Percentiles rank a stretch among this genome's conserved stretches.
Evolutionary conservation across 2,329 filamentous ascomycete species (phyloP).

Genomic region (Trichoderma semiorbis): DNA sequence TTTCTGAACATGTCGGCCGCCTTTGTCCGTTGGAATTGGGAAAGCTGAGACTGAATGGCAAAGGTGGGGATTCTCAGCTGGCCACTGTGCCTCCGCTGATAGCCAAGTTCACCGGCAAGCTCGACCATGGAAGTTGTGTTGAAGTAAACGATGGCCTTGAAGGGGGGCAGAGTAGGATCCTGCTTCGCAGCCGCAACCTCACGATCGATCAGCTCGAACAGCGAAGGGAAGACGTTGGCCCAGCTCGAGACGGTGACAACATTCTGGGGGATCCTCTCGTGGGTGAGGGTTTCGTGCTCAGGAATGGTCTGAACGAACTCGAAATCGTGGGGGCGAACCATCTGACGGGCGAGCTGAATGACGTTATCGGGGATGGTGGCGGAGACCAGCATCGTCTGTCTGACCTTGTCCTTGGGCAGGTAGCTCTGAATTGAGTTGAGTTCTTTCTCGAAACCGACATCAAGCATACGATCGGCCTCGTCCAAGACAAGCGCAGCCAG

Average conservation of each 20-base stretch:
- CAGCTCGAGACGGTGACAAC: slow-evolving; percentile 64
- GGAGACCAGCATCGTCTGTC: slow-evolving; percentile 93
- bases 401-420: slow-evolving; percentile 59
- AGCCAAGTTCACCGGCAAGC: slow-evolving; percentile 55
- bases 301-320: slow-evolving; percentile 87
- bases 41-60: slow-evolving; percentile 77
- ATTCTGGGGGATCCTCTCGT: slow-evolving; percentile 78
- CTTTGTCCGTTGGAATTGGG: slow-evolving; percentile 64
- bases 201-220: slow-evolving; percentile 71
- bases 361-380: slow-evolving; percentile 87
- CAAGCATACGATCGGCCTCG: slow-evolving; percentile 96
- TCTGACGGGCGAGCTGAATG: slow-evolving; percentile 70
- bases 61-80: slow-evolving; percentile 36
- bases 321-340: slow-evolving; percentile 75
- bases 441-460: slow-evolving; percentile 77
- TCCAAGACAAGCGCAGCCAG: slow-evolving; percentile 93
- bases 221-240: slow-evolving; percentile 70
- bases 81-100: slow-evolving; percentile 38
- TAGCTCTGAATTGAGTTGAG: slow-evolving; percentile 57
- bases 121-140: slow-evolving; percentile 73
- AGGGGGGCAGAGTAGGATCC: slow-evolving; percentile 52
- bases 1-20: slow-evolving; percentile 70
- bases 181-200: slow-evolving; percentile 47
- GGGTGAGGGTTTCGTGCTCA: slow-evolving; percentile 78
- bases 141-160: slow-evolving; percentile 96